A percentile compares a stretch with the other conserved stretches of the same genome.
Conservation (phyloP, 78 protist species). For the Dictyostelium intermedium region DNA sequence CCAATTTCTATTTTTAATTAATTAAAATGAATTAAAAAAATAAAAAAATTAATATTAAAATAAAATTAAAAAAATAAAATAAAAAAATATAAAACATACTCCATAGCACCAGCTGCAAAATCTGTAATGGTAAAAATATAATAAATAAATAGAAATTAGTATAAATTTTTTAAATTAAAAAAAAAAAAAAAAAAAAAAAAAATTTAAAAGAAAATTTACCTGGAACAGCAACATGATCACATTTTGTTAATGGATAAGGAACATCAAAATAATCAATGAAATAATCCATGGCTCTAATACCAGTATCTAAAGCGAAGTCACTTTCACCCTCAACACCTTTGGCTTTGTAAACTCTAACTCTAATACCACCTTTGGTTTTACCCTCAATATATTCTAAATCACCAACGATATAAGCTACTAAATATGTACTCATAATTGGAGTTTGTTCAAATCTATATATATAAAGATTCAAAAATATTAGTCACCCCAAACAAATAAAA, state of each 20-base stretch:
- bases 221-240: slow-evolving; percentile 91
- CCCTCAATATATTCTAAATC: slow-evolving; percentile 88
- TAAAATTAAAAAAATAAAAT: neutral
- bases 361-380: slow-evolving; percentile 57
- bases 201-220: neutral
- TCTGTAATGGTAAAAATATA: neutral
- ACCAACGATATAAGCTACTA: slow-evolving; percentile 92
- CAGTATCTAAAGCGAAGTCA: slow-evolving; percentile 89
- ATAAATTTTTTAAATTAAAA: neutral
- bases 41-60: neutral
- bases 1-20: slow-evolving; percentile 76
- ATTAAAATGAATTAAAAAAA: neutral
- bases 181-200: neutral
- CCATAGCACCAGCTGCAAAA: slow-evolving; percentile 90
- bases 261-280: slow-evolving; percentile 83
- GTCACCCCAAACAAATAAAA: slow-evolving; percentile 91
- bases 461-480: slow-evolving; percentile 9
- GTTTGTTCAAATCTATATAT: slow-evolving; percentile 28
- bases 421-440: slow-evolving; percentile 95
- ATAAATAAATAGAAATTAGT: neutral
- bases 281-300: slow-evolving; percentile 50
- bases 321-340: slow-evolving; percentile 81
- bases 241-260: slow-evolving; percentile 92
- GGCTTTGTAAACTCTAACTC: slow-evolving; percentile 89
- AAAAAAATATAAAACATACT: slow-evolving; percentile 29